phyloP scores from a whole-genome alignment of 805 yeast genomes.

The Cephaloascus albidus region DNA sequence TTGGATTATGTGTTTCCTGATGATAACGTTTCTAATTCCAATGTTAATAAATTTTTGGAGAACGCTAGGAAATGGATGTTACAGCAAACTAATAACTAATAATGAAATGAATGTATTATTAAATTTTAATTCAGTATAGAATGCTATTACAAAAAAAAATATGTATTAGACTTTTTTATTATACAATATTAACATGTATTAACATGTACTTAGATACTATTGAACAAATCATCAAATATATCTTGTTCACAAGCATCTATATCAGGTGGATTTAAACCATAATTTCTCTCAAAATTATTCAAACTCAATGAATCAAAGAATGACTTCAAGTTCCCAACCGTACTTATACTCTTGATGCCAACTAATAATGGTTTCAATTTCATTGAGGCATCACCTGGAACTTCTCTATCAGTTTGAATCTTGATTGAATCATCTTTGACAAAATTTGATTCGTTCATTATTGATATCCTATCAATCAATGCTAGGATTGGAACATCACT shows the following conservation, averaged over 20 bases:
- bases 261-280: conserved; percentile 37
- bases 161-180: too few relatives aligned
- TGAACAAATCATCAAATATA: conserved; percentile 47
- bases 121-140: too few relatives aligned
- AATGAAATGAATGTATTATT: too few relatives aligned
- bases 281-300: conserved; percentile 56
- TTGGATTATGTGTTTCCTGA: conserved; percentile 63
- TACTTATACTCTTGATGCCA: conserved; percentile 28
- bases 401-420: conserved; percentile 7
- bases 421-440: conserved; percentile 15
- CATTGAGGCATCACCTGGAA: conserved; percentile 4
- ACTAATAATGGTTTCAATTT: conserved; percentile 33
- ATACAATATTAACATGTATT: background rate
- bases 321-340: conserved; percentile 39
- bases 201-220: background rate
- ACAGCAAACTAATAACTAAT: too few relatives aligned
- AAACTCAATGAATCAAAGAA: conserved; percentile 63
- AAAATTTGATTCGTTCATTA: conserved; percentile 17
- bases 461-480: conserved; percentile 39
- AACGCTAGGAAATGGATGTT: conserved; percentile 43
- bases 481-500: conserved; percentile 16
- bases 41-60: conserved; percentile 19
- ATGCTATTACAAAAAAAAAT: too few relatives aligned
- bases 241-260: conserved; percentile 42
- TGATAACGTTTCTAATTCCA: conserved; percentile 23